These are phyloP conservation scores for Phytophthora rubi DNA, from an alignment of 352 stramenopile species.

Conservation along the genomic window DNA sequence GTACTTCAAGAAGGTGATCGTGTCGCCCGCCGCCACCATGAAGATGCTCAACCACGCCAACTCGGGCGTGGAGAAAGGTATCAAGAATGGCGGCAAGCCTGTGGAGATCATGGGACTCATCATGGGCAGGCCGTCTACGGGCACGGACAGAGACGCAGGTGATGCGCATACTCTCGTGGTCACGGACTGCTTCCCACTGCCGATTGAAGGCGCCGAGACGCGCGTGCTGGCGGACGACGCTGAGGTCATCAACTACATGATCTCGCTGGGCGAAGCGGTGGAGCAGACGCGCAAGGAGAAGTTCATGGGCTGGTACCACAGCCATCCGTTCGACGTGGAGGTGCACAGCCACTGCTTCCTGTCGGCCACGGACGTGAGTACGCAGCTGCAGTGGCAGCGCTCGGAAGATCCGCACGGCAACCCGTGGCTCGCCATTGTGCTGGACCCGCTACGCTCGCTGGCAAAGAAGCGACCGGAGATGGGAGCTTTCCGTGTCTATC, in stretches of 20 bases:
- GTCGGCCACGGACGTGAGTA: constrained; percentile 96
- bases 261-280: constrained; percentile 95
- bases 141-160: constrained; percentile 84
- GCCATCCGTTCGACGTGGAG: constrained; percentile 98
- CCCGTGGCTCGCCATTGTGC: constrained; percentile 98
- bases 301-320: constrained; percentile 99
- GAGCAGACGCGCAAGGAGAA: constrained; percentile 96
- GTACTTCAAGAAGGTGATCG: constrained; percentile 96
- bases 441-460: constrained; percentile 96
- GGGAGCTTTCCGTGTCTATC: constrained; percentile 98
- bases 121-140: constrained; percentile 91
- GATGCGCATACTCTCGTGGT: constrained; percentile 95
- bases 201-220: constrained; percentile 96
- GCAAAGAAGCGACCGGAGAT: constrained; percentile 95
- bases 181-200: constrained; percentile 98
- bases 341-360: constrained; percentile 98
- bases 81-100: constrained; percentile 94
- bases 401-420: constrained; percentile 96
- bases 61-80: constrained; percentile 98
- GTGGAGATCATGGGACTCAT: constrained; percentile 99
- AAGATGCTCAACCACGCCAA: constrained; percentile 99
- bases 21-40: constrained; percentile 93
- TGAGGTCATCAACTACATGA: constrained; percentile 99
- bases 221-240: constrained; percentile 97
- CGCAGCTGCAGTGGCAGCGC: constrained; percentile 98